Evolutionary conservation across 2,329 filamentous ascomycete genomes (phyloP).

Genomic region (Paecilomyces formosus): DNA sequence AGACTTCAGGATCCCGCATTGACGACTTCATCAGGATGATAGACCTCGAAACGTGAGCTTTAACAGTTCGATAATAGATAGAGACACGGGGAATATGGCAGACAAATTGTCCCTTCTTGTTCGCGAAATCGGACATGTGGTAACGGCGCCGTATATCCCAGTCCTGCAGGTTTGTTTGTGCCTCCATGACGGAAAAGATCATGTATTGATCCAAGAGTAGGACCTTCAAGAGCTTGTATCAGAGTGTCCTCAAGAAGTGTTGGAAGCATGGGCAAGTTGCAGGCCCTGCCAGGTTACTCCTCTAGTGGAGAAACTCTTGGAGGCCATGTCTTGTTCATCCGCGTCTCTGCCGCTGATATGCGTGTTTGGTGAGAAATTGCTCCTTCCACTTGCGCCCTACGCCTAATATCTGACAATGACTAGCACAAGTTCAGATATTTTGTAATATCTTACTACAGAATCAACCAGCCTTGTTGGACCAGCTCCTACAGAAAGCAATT

Average conservation of each 20-base stretch:
- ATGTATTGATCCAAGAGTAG: conserved; percentile 14
- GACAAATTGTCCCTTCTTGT: conserved; percentile 19
- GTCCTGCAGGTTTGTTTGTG: conserved; percentile 36
- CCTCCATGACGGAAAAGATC: background rate
- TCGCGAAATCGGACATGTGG: conserved; percentile 39
- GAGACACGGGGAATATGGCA: conserved; percentile 14
- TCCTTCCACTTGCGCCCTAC: background rate
- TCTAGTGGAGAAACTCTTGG: conserved; percentile 39
- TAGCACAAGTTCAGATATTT: conserved; percentile 21
- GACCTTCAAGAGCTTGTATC: conserved; percentile 21
- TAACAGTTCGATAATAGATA: background rate
- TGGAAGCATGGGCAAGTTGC: conserved; percentile 40
- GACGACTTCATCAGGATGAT: background rate
- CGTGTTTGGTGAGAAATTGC: conserved; percentile 34
- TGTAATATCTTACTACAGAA: conserved; percentile 25
- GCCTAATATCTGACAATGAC: background rate
- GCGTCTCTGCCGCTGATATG: conserved; percentile 44
- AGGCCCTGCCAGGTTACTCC: conserved; percentile 44
- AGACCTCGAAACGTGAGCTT: background rate
- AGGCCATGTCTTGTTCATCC: conserved; percentile 45
- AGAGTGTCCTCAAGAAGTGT: conserved; percentile 21
- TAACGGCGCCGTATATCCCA: conserved; percentile 44
- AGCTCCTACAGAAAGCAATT: conserved; percentile 23
- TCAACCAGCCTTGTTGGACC: conserved; percentile 27
- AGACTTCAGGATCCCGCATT: background rate